phyloP scores from a whole-genome alignment of 2,329 filamentous ascomycete species.

The Paraphoma chrysanthemicola region DNA sequence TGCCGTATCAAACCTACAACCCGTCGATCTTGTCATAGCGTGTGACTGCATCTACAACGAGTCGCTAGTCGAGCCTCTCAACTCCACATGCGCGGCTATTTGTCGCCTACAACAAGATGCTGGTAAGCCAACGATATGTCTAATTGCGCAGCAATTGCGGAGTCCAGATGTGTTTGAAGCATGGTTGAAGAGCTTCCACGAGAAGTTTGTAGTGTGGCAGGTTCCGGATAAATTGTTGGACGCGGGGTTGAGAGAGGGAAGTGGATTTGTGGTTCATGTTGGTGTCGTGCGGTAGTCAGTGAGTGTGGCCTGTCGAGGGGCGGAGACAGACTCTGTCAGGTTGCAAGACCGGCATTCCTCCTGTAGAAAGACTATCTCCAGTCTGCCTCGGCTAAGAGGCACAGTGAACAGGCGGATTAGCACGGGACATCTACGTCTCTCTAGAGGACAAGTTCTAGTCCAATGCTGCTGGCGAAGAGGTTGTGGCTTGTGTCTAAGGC shows the following conservation, averaged over 20 bases:
- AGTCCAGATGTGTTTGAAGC: constrained; percentile 83
- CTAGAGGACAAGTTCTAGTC: too few relatives aligned
- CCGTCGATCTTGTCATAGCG: constrained; percentile 77
- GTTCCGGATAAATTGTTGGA: constrained; percentile 70
- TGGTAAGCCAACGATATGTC: constrained; percentile 67
- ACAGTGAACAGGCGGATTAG: too few relatives aligned
- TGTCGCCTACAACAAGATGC: constrained; percentile 60
- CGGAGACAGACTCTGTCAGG: too few relatives aligned
- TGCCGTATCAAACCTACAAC: constrained; percentile 53
- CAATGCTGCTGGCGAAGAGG: too few relatives aligned
- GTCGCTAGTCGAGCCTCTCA: constrained; percentile 78
- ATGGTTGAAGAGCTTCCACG: constrained; percentile 76
- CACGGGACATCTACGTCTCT: too few relatives aligned
- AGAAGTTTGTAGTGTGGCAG: constrained; percentile 76
- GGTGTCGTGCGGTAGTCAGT: constrained; percentile 53
- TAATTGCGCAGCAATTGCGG: constrained; percentile 89
- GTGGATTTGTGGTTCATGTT: constrained; percentile 84
- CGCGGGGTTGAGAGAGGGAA: constrained; percentile 64
- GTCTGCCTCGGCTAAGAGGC: too few relatives aligned
- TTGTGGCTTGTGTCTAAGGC: too few relatives aligned
- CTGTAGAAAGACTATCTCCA: too few relatives aligned
- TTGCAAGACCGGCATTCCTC: not conserved
- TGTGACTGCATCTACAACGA: constrained; percentile 98
- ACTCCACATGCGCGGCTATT: constrained; percentile 79
- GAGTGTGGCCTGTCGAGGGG: not conserved